phyloP scores from a whole-genome alignment of 352 stramenopile species.

The Thalassiosira hispida region DNA sequence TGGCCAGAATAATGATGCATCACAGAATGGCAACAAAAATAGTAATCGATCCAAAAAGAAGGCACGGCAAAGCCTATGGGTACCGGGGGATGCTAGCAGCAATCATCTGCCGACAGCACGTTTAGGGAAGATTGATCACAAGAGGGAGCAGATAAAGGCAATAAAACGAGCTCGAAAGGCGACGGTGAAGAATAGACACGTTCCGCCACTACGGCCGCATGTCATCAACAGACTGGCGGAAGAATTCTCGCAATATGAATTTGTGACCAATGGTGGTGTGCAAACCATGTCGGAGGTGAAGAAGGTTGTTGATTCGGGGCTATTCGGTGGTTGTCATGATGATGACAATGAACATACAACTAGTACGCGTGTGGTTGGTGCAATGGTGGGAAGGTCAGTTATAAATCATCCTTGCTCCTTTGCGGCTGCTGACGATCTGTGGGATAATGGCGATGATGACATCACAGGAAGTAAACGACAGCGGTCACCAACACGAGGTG shows the following conservation, averaged over 20 bases:
- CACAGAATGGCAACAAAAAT: too few species aligned
- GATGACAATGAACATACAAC: too few species aligned
- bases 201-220: constrained; percentile 44
- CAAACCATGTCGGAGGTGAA: constrained; percentile 32
- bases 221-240: constrained; percentile 34
- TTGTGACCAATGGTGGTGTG: constrained; percentile 60
- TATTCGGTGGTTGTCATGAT: too few species aligned
- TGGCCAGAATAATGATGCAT: too few species aligned
- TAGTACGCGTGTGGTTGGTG: constrained; percentile 15
- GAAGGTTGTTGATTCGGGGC: neutral
- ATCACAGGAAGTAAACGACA: constrained; percentile 20
- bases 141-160: constrained; percentile 48
- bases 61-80: too few species aligned
- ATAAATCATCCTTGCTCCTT: constrained; percentile 69
- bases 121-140: constrained; percentile 53
- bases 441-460: neutral
- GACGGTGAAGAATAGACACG: constrained; percentile 50
- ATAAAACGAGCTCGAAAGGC: constrained; percentile 26
- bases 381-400: constrained; percentile 50
- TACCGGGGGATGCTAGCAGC: neutral
- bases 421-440: constrained; percentile 29
- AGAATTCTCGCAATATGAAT: constrained; percentile 36
- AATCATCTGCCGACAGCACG: neutral
- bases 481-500: too few species aligned
- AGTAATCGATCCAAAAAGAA: too few species aligned